Evolutionary conservation across 1,284 basidiomycete species (phyloP).

Genomic region (Trametes polyzona): DNA sequence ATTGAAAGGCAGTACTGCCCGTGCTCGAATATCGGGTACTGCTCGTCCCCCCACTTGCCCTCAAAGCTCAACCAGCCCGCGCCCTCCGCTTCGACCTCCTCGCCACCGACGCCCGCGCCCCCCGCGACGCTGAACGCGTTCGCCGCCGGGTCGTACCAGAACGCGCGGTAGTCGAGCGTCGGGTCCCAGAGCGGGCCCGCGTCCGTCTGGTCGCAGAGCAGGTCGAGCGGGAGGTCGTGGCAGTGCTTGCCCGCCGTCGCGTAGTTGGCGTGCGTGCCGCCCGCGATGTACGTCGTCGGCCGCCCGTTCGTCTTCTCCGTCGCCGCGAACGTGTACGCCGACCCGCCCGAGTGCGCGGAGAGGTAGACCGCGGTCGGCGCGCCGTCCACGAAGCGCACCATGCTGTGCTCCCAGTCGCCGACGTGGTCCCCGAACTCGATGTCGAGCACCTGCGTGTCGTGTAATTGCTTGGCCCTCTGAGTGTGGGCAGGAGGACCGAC

Average conservation of each 20-base stretch:
- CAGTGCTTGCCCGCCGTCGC: conserved; percentile 33
- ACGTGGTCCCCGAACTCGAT: conserved; percentile 35
- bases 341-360: conserved; percentile 40
- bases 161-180: conserved; percentile 36
- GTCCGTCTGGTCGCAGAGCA: conserved; percentile 28
- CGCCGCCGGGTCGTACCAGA: conserved; percentile 32
- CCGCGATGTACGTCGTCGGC: conserved; percentile 35
- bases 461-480: neutral
- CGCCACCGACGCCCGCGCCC: conserved; percentile 27
- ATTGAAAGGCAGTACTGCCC: conserved; percentile 33
- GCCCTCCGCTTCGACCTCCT: conserved; percentile 27
- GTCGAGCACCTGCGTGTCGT: conserved; percentile 29
- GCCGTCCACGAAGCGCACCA: conserved; percentile 41
- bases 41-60: conserved; percentile 38
- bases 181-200: conserved; percentile 35
- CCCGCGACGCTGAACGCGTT: conserved; percentile 30
- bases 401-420: conserved; percentile 44
- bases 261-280: conserved; percentile 39
- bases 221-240: conserved; percentile 30
- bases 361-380: conserved; percentile 37
- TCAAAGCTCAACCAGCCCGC: conserved; percentile 33
- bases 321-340: conserved; percentile 34
- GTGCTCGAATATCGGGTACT: conserved; percentile 30
- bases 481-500: neutral
- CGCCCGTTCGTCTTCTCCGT: conserved; percentile 29